Base-by-base conservation (phyloP, 805 yeast species). In the Candida succiphila region DNA sequence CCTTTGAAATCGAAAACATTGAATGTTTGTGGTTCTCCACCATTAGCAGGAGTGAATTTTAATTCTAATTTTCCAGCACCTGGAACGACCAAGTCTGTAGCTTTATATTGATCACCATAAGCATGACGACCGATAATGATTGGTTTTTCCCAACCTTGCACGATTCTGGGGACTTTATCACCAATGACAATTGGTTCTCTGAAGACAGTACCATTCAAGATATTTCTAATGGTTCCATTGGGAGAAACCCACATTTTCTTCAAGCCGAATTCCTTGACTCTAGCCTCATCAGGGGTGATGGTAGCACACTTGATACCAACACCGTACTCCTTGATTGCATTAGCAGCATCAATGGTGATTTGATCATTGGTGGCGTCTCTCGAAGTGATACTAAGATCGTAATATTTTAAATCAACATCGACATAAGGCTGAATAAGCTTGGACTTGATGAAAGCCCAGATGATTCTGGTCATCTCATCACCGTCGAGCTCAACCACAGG, bases 121-220 rank as follows among this genome's bases (percentile, higher is more conserved):
- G 89, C 89, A 42, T 82, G 92, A 73, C 92, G 77, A 37, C 92
- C 92, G 45, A 82, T 82, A 35, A 82, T 76, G 48, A 82, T 82
- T 39, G 89, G 89, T 50, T 80, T 70, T 51, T 78, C 76, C 92
- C 92, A 82, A 24, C 77, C 75, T 22, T 86, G 85, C 27, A 82
- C 76, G 36, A 82, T 61, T 51, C 92, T 65, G 37, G 92, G 92
- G 33, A 82, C 73, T 52, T 78, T 75, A 29, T 80, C 78, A 12
- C 55, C 60, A 43, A 82, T 80, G 37, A 82, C 81, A 51, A 82
- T 82, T 35, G 88, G 85, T 53, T 82, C 92, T 59, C 92, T 72
- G 60, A 82, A 82, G 22, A 82, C 89, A 17, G 92, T 82, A 46
- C 92, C 92, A 24, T 83, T 84, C 41, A 82, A 58, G 35, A 81